Evolutionary conservation across 2,329 filamentous ascomycete species (phyloP), one percentile per base, ranked within the genome.

Genomic region (Magnaporthiopsis poae): DNA sequence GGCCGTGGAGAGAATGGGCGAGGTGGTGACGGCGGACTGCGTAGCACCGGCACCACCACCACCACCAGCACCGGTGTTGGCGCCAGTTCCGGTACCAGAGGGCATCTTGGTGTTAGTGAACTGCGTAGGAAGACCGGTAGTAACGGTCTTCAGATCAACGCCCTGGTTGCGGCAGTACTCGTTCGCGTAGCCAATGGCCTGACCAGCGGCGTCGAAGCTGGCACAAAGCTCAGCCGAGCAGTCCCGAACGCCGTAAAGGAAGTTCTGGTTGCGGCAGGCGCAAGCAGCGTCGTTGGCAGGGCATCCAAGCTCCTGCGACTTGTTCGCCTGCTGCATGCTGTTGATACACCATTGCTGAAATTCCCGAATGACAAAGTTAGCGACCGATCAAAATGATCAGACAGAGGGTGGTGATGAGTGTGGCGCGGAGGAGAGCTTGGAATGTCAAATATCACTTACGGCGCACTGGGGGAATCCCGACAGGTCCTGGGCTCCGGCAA

Each of bases 191-290:
- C 71, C 66, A 60, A 83, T 72, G 66, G 75, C 77, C 60, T 74
- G 69, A 46, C 73, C 70, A 63, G 78, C 78, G 63, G 77, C 73
- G 21, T 74, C 70, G 18, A 70, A 67, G 65, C 67, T 69, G 35
- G 61, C 66, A 76, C 82, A 84, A 61, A 76, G 74, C 74, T 80
- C 74, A 69, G 71, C 69, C 25, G 81, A 78, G 75, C 82, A 85
- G 77, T 85, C 82, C 67, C 78, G 80, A 68, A 84, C 74, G 65
- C 82, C 82, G 69, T 79, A 82, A 67, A 75, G 71, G 74, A 82
- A 84, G 76, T 82, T 71, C 61, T 69, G 60, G 69, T 81, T 80
- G 67, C 72, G 71, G 77, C 82, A 85, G 18, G 84, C 77, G 74
- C 82, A 84, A 63, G 71, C 70, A 60, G 77, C 52, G 68, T 83